Base-by-base conservation (phyloP, 2,329 filamentous ascomycete genomes). In the Diaporthe sp. region DNA sequence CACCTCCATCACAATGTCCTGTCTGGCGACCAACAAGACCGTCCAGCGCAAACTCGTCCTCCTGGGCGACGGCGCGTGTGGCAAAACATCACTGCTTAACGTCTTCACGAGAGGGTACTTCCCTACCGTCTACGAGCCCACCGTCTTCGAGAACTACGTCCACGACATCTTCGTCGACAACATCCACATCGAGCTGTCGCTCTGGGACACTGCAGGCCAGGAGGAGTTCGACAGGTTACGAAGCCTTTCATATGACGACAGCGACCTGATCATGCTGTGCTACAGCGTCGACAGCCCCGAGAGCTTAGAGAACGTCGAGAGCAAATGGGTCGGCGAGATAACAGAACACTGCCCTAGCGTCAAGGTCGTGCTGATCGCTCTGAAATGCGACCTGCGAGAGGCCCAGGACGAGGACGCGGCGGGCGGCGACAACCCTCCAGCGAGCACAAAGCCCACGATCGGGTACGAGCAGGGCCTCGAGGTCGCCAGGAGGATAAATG, bases 51-150 rank as follows among this genome's bases (percentile, higher is more conserved):
- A 98, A 92, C 94, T 98, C 87, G 95, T 98, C 82, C 90, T 98
- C 81, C 90, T 98, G 94, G 96, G 96, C 81, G 96, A 98, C 84
- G 96, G 96, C 89, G 96, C 96, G 80, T 97, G 94, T 85, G 96
- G 96, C 83, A 99, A 99, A 90, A 99, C 97, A 73, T 98, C 96
- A 79, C 87, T 98, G 82, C 87, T 99, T 81, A 99, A 99, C 84
- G 97, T 99, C 84, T 99, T 99, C 87, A 99, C 97, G 80, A 92
- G 96, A 94, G 96, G 96, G 94, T 97, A 98, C 86, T 99, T 99
- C 85, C 96, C 96, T 71, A 98, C 96, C 75, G 96, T 98, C 82
- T 98, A 98, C 87, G 96, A 98, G 86, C 97, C 97, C 73, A 99
- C 96, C 49, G 96, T 98, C 79, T 98, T 98, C 86, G 96, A 99